phyloP scores from a whole-genome alignment of 805 yeast species.

The Lachancea kluyveri region DNA sequence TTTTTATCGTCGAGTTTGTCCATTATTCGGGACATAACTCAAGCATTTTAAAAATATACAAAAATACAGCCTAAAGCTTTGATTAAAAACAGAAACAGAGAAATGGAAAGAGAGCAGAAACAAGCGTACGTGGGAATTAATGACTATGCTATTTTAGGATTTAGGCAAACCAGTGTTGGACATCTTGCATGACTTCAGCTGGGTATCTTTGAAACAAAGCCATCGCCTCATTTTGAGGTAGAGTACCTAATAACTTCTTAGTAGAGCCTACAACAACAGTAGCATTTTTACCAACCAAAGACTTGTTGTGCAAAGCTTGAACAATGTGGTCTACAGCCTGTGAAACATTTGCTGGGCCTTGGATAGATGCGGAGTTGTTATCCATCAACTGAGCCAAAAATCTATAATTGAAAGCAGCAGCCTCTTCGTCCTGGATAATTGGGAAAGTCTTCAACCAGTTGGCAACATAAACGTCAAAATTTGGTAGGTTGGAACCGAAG shows the following conservation, averaged over 20 bases:
- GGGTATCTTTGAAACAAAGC: slow-evolving; percentile 56
- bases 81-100: too few species aligned
- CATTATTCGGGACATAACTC: too few species aligned
- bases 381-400: slow-evolving; percentile 70
- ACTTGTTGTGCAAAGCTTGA: slow-evolving; percentile 63
- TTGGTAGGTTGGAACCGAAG: slow-evolving; percentile 53
- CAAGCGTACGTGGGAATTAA: too few species aligned
- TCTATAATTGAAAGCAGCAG: slow-evolving; percentile 77
- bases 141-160: too few species aligned
- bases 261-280: slow-evolving; percentile 55
- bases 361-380: slow-evolving; percentile 53
- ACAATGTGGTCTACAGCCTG: slow-evolving; percentile 62
- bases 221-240: slow-evolving; percentile 69
- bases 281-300: slow-evolving; percentile 69
- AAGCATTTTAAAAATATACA: too few species aligned
- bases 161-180: slow-evolving; percentile 52
- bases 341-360: slow-evolving; percentile 42
- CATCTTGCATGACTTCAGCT: slow-evolving; percentile 51
- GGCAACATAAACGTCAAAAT: slow-evolving; percentile 53
- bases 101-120: too few species aligned
- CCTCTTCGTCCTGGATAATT: slow-evolving; percentile 74
- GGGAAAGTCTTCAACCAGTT: slow-evolving; percentile 85
- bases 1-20: too few species aligned
- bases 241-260: slow-evolving; percentile 52
- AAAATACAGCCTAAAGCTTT: too few species aligned